Base-by-base conservation (phyloP, 2,329 filamentous ascomycete species). In the Stachybotrys chartarum region DNA sequence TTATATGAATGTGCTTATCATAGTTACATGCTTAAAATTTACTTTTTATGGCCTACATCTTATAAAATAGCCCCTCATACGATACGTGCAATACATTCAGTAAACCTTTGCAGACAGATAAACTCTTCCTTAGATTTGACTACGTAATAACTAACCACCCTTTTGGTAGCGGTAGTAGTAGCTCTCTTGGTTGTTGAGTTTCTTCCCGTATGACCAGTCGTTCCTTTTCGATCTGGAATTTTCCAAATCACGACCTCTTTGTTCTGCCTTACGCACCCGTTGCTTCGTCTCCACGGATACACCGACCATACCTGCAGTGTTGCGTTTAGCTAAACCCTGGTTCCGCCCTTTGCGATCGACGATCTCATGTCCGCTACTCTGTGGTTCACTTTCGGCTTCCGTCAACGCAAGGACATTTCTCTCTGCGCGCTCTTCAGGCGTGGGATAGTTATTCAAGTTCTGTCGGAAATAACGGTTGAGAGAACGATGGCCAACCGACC, bases 401-500 rank as follows among this genome's bases (percentile, higher is more conserved):
- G 68, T 66, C 5, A 61, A 69, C 58, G 86, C 81, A 56, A 90
- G 81, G 6, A 84, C 80, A 57, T 86, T 77, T 63, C 84, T 85
- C 62, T 86, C 81, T 56, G 83, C 79, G 54, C 89, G 86, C 72
- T 96, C 91, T 56, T 88, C 87, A 0, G 85, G 75, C 3, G 88
- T 86, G 2, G 91, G 91, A 69, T 96, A 87, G 70, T 84, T 89
- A 71, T 88, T 85, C 48, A 99, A 78, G 72, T 97, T 97, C 75
- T 99, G 94, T 57, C 90, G 86, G 76, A 86, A 99, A 74, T 97
- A 97, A 62, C 83, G 86, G 67, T 89, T 87, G 54, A 96, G 75
- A 7, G 90, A 94, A 51, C 94, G 85, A 70, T 99, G 94, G 45
- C 94, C 94, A 44, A 95, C 91, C 7, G 89, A 88, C 58, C 89